A percentile compares a stretch with the other conserved stretches of the same genome.
phyloP scores from a whole-genome alignment of 306 rosid genomes.

The Urtica urens region DNA sequence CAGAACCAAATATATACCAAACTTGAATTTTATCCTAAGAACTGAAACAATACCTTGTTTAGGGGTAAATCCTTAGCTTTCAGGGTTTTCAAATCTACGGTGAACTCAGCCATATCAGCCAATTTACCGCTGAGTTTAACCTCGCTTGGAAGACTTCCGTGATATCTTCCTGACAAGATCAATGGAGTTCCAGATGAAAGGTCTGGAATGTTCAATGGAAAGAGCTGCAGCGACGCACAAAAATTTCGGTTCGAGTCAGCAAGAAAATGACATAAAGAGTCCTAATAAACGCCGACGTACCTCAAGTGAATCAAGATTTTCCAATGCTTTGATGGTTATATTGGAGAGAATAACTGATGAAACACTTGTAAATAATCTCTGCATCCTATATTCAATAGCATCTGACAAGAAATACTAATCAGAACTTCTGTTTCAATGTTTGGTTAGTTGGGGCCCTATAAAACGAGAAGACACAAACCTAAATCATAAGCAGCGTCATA shows the following conservation, averaged over 20 bases:
- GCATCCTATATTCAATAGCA: constrained; percentile 49
- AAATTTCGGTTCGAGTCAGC: constrained; percentile 1
- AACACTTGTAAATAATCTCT: constrained; percentile 41
- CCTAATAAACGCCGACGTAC: constrained; percentile 22
- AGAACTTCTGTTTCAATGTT: neutral
- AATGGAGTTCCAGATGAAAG: constrained; percentile 60
- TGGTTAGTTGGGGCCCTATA: neutral
- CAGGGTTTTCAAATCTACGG: constrained; percentile 45
- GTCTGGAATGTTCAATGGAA: constrained; percentile 63
- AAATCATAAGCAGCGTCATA: constrained; percentile 57
- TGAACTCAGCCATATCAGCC: constrained; percentile 58
- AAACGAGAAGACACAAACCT: constrained; percentile 34
- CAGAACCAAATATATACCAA: too few species aligned
- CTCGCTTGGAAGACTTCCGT: constrained; percentile 54
- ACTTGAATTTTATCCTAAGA: constrained; percentile 6
- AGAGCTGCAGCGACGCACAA: constrained; percentile 40
- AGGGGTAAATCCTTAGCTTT: constrained; percentile 73
- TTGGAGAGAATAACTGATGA: constrained; percentile 57
- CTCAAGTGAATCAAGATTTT: constrained; percentile 67
- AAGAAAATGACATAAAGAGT: neutral
- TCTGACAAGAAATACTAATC: constrained; percentile 23
- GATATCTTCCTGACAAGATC: constrained; percentile 79
- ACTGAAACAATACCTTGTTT: constrained; percentile 37
- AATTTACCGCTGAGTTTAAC: constrained; percentile 54
- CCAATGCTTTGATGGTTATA: constrained; percentile 41